Evolutionary conservation across 2,329 filamentous ascomycete species (phyloP), one percentile per base, ranked within the genome.

Genomic region (Reticulascus tulasneorum): DNA sequence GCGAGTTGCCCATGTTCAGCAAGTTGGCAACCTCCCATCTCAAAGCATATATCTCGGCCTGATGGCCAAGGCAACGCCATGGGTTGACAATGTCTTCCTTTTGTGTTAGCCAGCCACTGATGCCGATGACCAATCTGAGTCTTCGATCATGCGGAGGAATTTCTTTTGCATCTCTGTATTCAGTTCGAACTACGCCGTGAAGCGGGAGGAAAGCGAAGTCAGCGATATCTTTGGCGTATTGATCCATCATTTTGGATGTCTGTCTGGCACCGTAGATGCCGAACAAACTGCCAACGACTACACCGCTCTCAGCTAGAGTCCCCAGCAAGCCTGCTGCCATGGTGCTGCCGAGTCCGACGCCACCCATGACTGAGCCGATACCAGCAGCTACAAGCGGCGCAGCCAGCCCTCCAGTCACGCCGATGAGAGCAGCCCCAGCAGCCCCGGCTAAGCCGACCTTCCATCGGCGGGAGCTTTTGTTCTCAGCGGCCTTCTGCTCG

Each of bases 241-340:
- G 73, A 46, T 95, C 87, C 72, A 96, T 85, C 71, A 90, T 87
- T 56, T 89, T 83, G 34, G 82, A 79, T 1, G 85, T 86, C 72
- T 94, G 90, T 23, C 82, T 78, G 2, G 83, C 81, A 27, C 86
- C 86, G 54, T 94, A 95, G n/a, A 93, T 86, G 8, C 93, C 93
- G 53, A 97, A 96, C 24, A 97, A 66, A 23, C 84, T 79, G 12
- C 90, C 91, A 20, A 95, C 83, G 26, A 89, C 69, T 12, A 93
- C 75, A 6, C 82, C 78, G 44, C 84, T 93, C 23, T 90, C 82
- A 3, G 88, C 84, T 52, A 96, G 71, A 13, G 81, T 75, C 9
- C 90, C 91, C 1, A 97, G 67, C 35, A 95, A 79, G 2, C 80
- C 80, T 15, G 89, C 87, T 9, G 87, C 84, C 16, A 82, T 80